Evolutionary conservation across 768 basidiomycete genomes (phyloP).

Genomic region (Boletus sp.): DNA sequence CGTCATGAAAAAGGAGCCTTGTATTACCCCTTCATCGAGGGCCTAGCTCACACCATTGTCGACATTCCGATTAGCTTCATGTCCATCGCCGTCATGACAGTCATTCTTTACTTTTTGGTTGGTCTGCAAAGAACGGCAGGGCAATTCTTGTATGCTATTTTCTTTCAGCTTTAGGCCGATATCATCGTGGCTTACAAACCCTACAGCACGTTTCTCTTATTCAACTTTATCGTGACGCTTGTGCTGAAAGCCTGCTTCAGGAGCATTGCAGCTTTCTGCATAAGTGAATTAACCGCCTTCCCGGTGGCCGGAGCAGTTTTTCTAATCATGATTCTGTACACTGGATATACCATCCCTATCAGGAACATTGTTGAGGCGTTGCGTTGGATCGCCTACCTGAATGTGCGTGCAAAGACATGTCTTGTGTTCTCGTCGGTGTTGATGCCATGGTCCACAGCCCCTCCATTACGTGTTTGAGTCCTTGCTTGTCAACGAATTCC

Average conservation of each 20-base stretch:
- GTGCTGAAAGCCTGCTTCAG: constrained; percentile 79
- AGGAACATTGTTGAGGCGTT: constrained; percentile 9
- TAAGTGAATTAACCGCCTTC: constrained; percentile 49
- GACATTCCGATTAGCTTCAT: constrained; percentile 42
- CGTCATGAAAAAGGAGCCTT: constrained; percentile 46
- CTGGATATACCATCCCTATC: constrained; percentile 38
- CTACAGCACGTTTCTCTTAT: constrained; percentile 56
- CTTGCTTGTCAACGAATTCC: constrained; percentile 51
- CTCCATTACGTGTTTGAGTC: constrained; percentile 26
- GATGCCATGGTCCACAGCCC: constrained; percentile 30
- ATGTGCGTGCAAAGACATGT: constrained; percentile 35
- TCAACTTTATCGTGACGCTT: constrained; percentile 51
- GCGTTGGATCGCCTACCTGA: constrained; percentile 19
- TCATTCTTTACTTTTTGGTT: constrained; percentile 19
- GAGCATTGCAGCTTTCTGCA: constrained; percentile 53
- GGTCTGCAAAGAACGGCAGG: constrained; percentile 17
- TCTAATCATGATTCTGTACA: constrained; percentile 42
- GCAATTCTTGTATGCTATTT: constrained; percentile 20
- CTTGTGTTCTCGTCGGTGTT: constrained; percentile 32
- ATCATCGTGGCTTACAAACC: constrained; percentile 33
- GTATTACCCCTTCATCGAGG: constrained; percentile 50
- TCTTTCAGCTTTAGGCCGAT: not conserved
- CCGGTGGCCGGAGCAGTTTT: constrained; percentile 33
- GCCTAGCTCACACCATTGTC: constrained; percentile 42
- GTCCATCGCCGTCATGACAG: constrained; percentile 7